A percentile compares a stretch with the other conserved stretches of the same genome.
phyloP scores from a whole-genome alignment of 2,329 filamentous ascomycete genomes.

The Orbilia oligospora region DNA sequence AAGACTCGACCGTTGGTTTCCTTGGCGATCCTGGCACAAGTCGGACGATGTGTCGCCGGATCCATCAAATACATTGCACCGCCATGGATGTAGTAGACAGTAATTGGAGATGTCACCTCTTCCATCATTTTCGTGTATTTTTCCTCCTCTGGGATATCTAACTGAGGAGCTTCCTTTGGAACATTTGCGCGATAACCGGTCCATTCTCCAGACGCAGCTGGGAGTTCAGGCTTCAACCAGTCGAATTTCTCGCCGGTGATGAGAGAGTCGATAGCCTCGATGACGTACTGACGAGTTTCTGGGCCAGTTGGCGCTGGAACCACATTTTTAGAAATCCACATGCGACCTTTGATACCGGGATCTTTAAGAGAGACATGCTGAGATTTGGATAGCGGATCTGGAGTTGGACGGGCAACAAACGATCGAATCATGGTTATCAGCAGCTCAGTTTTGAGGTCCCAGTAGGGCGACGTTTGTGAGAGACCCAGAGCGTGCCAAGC shows the following conservation, averaged over 20 bases:
- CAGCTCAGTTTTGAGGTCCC: constrained; percentile 82
- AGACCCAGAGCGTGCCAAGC: constrained; percentile 76
- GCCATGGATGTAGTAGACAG: constrained; percentile 41
- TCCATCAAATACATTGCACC: constrained; percentile 73
- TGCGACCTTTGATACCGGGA: constrained; percentile 79
- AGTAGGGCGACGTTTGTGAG: constrained; percentile 80
- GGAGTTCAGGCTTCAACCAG: constrained; percentile 70
- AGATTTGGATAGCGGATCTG: constrained; percentile 72
- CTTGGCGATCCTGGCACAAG: constrained; percentile 75
- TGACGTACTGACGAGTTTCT: constrained; percentile 73
- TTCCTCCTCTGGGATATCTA: constrained; percentile 72
- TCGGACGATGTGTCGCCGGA: constrained; percentile 76
- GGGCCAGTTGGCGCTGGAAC: constrained; percentile 74
- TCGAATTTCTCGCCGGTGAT: constrained; percentile 65
- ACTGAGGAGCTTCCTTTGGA: constrained; percentile 52
- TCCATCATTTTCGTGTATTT: constrained; percentile 78
- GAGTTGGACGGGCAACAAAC: constrained; percentile 70
- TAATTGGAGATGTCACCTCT: constrained; percentile 73
- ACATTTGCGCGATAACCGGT: constrained; percentile 75
- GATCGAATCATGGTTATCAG: constrained; percentile 80
- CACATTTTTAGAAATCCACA: constrained; percentile 83
- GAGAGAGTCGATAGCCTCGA: constrained; percentile 73
- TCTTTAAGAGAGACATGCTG: constrained; percentile 77
- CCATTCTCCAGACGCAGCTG: constrained; percentile 80
- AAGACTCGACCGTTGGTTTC: constrained; percentile 77